These are phyloP conservation scores for Starmerella khaoyaiensis DNA, from an alignment of 805 yeast genomes.

Conservation along the genomic window DNA sequence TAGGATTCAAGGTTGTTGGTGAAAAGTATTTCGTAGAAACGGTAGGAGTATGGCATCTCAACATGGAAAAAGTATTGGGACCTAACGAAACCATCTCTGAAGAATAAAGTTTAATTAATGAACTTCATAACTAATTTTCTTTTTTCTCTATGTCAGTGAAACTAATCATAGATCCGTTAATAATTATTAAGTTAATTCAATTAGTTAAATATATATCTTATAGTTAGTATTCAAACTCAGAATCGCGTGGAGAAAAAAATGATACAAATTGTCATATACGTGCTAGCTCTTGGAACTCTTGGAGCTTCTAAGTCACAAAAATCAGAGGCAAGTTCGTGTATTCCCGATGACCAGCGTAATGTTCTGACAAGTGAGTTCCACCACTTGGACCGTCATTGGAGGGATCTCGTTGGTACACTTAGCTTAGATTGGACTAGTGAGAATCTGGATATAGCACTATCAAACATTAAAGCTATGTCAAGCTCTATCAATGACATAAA, in stretches of 20 bases:
- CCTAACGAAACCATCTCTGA: too few relatives aligned
- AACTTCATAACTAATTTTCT: too few relatives aligned
- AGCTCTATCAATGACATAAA: not conserved
- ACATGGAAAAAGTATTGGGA: constrained; percentile 12
- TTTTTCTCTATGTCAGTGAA: too few relatives aligned
- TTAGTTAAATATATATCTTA: not conserved
- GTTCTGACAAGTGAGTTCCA: not conserved
- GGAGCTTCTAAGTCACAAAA: too few relatives aligned
- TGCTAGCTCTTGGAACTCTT: too few relatives aligned
- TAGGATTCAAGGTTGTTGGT: constrained; percentile 11
- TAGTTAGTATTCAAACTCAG: not conserved
- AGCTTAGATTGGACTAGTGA: not conserved
- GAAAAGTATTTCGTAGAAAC: constrained; percentile 10
- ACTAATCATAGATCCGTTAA: too few relatives aligned
- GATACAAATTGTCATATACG: too few relatives aligned
- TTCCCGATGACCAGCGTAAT: too few relatives aligned
- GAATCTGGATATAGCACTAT: not conserved
- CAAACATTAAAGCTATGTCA: not conserved
- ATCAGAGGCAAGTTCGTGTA: too few relatives aligned
- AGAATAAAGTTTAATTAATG: too few relatives aligned
- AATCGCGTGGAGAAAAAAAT: too few relatives aligned
- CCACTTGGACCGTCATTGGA: not conserved
- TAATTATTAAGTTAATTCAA: too few relatives aligned
- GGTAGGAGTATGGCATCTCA: constrained; percentile 19
- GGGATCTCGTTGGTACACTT: not conserved